Conservation (phyloP, 2,329 filamentous ascomycete species). For the Ophiostoma himal-ulmi region DNA sequence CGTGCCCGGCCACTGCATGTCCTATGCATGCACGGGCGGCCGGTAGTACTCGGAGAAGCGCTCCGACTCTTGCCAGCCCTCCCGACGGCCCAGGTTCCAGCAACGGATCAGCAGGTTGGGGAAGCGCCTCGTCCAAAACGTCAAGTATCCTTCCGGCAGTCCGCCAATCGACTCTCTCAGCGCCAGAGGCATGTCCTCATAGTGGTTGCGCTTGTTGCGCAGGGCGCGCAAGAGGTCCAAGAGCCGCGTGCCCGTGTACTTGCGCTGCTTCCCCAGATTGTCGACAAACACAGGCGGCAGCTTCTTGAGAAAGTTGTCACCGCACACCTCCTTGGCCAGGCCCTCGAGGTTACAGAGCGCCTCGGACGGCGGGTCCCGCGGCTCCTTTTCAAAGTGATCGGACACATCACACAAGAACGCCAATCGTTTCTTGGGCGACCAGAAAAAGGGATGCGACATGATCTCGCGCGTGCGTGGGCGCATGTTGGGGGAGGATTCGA, state of each 20-base stretch:
- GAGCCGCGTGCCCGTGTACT: conserved; percentile 79
- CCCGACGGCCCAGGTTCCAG: conserved; percentile 65
- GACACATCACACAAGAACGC: conserved; percentile 94
- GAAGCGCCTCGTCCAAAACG: conserved; percentile 77
- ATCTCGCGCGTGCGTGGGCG: conserved; percentile 71
- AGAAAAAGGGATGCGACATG: conserved; percentile 94
- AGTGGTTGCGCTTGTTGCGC: conserved; percentile 95
- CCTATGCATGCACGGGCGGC: not conserved
- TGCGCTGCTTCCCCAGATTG: conserved; percentile 85
- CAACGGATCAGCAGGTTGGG: conserved; percentile 72
- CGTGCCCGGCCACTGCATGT: too few relatives aligned
- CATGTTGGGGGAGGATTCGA: conserved; percentile 47
- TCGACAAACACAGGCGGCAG: conserved; percentile 81
- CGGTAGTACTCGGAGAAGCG: conserved; percentile 68
- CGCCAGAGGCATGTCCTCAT: conserved; percentile 85
- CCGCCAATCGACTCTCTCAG: conserved; percentile 65
- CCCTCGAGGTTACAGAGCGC: conserved; percentile 57
- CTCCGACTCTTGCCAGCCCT: conserved; percentile 57
- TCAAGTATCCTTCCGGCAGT: conserved; percentile 72
- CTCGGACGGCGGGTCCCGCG: conserved; percentile 70
- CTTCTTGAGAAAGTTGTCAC: conserved; percentile 67
- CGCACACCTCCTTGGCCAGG: conserved; percentile 47
- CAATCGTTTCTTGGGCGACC: conserved; percentile 80
- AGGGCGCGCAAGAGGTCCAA: conserved; percentile 83
- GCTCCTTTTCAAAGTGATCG: conserved; percentile 92